Conservation (phyloP, 2,329 filamentous ascomycete species). For the Tympanopsis confertula region DNA sequence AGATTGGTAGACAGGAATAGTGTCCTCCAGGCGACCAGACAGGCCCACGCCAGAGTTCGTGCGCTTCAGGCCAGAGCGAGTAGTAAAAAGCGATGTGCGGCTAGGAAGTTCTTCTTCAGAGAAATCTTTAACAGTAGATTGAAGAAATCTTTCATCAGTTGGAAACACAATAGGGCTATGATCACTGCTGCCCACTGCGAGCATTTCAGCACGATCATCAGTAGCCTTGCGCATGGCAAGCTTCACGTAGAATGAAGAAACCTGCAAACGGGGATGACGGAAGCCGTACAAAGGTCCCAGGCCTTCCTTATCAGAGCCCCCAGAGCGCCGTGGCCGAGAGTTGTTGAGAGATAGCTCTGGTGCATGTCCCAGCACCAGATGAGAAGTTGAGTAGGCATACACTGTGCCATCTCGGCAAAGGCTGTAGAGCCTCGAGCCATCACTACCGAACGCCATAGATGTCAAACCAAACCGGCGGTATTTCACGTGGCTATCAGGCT, state of each 20-base stretch:
- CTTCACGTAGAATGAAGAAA: conserved; percentile 52
- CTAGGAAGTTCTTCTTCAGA: conserved; percentile 1
- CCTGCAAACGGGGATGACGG: conserved; percentile 43
- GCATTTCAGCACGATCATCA: conserved; percentile 41
- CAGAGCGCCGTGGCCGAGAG: conserved; percentile 20
- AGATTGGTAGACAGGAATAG: conserved; percentile 44
- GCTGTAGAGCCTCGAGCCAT: conserved; percentile 46
- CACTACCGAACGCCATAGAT: conserved; percentile 41
- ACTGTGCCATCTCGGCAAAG: conserved; percentile 52
- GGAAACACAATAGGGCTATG: conserved; percentile 47
- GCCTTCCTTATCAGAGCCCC: conserved; percentile 33
- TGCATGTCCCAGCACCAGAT: conserved; percentile 45
- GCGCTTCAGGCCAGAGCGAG: not conserved
- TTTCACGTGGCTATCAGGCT: conserved; percentile 44
- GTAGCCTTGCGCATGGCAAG: conserved; percentile 38
- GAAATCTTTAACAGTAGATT: conserved; percentile 4
- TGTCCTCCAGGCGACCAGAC: conserved; percentile 26
- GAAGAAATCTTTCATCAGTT: conserved; percentile 43
- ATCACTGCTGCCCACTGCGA: conserved; percentile 51
- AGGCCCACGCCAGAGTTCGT: conserved; percentile 8
- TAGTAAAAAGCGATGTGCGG: not conserved
- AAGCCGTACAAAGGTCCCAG: conserved; percentile 53
- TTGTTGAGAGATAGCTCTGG: conserved; percentile 36
- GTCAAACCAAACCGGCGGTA: conserved; percentile 51
- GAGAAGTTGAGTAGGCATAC: conserved; percentile 53